Conservation (phyloP, 805 yeast species). For the Suhomyces prunicola region DNA sequence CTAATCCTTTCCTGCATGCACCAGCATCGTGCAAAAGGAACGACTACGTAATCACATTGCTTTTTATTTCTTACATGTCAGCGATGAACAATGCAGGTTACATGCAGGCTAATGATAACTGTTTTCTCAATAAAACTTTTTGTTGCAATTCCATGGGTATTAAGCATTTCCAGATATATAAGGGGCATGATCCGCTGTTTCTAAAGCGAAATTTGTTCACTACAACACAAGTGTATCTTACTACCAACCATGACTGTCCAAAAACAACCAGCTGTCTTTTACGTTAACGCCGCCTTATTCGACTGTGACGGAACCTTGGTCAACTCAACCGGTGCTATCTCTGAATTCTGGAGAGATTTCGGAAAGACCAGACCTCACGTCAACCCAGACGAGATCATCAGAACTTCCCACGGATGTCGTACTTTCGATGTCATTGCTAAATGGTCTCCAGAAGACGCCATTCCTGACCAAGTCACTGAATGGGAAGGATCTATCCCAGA, state of each 20-base stretch:
- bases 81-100: not conserved
- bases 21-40: not conserved
- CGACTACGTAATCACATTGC: not conserved
- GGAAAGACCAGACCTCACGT: constrained; percentile 66
- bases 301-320: constrained; percentile 89
- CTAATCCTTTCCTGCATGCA: not conserved
- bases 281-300: constrained; percentile 54
- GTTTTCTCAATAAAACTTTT: not conserved
- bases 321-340: constrained; percentile 78
- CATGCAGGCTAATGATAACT: not conserved
- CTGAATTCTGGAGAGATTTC: constrained; percentile 76
- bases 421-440: constrained; percentile 73
- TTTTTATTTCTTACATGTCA: not conserved
- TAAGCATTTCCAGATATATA: not conserved
- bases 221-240: not conserved
- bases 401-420: constrained; percentile 79
- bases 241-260: constrained; percentile 24
- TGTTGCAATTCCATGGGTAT: not conserved
- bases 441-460: constrained; percentile 74
- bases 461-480: constrained; percentile 58
- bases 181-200: constrained; percentile 2
- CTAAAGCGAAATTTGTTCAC: not conserved
- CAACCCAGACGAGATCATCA: constrained; percentile 66
- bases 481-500: constrained; percentile 70
- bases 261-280: constrained; percentile 43